These are phyloP conservation scores for Bipolaris sorokiniana DNA, from an alignment of 2,329 filamentous ascomycete species.

Conservation along the genomic window DNA sequence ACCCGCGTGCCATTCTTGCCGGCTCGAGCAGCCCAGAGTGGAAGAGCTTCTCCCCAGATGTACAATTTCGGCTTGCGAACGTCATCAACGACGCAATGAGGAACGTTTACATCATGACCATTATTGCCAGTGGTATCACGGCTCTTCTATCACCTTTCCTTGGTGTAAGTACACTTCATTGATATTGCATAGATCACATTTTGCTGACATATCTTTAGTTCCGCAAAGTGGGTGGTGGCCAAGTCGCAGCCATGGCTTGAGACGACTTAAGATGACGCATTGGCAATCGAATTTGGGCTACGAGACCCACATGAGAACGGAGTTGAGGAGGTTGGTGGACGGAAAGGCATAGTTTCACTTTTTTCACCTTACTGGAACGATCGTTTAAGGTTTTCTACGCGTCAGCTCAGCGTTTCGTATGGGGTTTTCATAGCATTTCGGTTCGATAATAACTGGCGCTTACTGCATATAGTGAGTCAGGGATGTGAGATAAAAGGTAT, in stretches of 20 bases:
- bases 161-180: neutral
- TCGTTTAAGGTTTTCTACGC: no score
- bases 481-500: no score
- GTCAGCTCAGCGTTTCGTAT: no score
- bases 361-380: no score
- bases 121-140: neutral
- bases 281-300: neutral
- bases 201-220: neutral
- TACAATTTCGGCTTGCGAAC: slow-evolving; percentile 1
- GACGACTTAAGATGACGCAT: neutral
- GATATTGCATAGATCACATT: neutral
- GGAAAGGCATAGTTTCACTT: neutral
- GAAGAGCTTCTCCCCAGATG: slow-evolving; percentile 1
- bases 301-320: no score
- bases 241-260: neutral
- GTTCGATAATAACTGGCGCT: no score
- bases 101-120: slow-evolving; percentile 11
- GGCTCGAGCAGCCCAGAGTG: slow-evolving; percentile 1
- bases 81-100: slow-evolving; percentile 9
- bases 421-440: no score
- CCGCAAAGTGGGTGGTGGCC: neutral
- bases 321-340: no score
- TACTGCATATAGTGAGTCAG: no score
- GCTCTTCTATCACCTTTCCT: slow-evolving; percentile 1
- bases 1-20: slow-evolving; percentile 2